These are phyloP conservation scores for Calendula officinalis DNA, from an alignment of 129 eudicot species.

Conservation along the genomic window DNA sequence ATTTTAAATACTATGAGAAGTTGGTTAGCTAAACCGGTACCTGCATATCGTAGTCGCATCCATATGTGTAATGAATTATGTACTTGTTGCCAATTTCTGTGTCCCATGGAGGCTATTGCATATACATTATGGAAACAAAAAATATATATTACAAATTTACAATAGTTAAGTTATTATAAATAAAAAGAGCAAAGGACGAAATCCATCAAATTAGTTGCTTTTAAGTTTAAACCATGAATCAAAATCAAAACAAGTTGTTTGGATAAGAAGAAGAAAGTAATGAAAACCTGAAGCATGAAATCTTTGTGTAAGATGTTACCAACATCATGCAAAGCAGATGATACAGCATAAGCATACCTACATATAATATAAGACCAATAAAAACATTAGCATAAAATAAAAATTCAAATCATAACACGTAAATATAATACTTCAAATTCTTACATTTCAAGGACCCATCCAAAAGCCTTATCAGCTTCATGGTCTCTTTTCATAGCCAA, in stretches of 20 bases:
- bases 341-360: constrained; percentile 99
- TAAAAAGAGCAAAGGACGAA: neutral
- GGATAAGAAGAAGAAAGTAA: neutral
- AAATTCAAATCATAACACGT: neutral
- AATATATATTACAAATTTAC: neutral
- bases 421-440: neutral
- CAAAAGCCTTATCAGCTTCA: constrained; percentile 91
- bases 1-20: neutral
- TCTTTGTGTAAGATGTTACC: constrained; percentile 87
- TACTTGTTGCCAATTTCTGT: constrained; percentile 64
- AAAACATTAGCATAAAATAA: neutral
- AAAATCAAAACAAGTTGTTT: too few species aligned
- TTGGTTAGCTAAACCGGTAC: constrained; percentile 30
- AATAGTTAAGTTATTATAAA: constrained; percentile 3
- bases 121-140: constrained; percentile 3
- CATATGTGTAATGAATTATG: constrained; percentile 94
- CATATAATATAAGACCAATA: constrained; percentile 10
- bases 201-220: neutral
- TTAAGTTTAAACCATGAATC: neutral
- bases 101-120: constrained; percentile 97
- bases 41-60: constrained; percentile 95
- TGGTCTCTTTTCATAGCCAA: constrained; percentile 96
- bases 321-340: constrained; percentile 92
- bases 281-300: constrained; percentile 90
- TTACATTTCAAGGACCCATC: constrained; percentile 99